phyloP scores from a whole-genome alignment of 257 asterid species.

The Gentiana dahurica region DNA sequence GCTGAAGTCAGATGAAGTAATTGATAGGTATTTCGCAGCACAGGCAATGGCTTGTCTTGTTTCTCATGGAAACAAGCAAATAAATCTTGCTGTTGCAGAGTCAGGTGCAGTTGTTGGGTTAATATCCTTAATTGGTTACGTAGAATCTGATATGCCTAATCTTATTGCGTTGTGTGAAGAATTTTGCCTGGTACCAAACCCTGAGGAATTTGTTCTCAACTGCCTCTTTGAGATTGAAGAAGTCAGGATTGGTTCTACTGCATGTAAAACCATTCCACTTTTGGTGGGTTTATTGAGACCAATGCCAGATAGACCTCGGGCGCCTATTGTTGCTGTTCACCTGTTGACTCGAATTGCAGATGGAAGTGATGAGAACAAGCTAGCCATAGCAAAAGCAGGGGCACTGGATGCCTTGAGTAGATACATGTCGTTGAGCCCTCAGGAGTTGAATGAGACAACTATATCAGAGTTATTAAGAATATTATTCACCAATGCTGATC shows the following conservation, averaged over 20 bases:
- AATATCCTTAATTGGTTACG: conserved; percentile 51
- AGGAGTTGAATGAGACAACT: conserved; percentile 66
- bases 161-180: conserved; percentile 60
- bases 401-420: conserved; percentile 63
- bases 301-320: conserved; percentile 76
- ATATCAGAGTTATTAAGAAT: conserved; percentile 63
- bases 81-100: conserved; percentile 60
- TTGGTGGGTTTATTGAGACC: conserved; percentile 85
- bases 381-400: conserved; percentile 84
- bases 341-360: conserved; percentile 67
- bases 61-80: conserved; percentile 45
- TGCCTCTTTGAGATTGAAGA: conserved; percentile 62
- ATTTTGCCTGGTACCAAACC: conserved; percentile 59
- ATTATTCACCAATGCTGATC: conserved; percentile 53
- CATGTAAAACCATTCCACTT: conserved; percentile 57
- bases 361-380: conserved; percentile 60
- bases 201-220: conserved; percentile 60
- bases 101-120: conserved; percentile 68
- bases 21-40: conserved; percentile 66
- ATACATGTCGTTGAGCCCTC: conserved; percentile 83
- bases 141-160: conserved; percentile 56
- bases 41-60: conserved; percentile 82
- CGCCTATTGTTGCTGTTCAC: conserved; percentile 60
- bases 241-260: conserved; percentile 58
- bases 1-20: conserved; percentile 60